A percentile compares a stretch with the other conserved stretches of the same genome.
These are phyloP conservation scores for Trichoderma sp. DNA, from an alignment of 2,329 filamentous ascomycete genomes.

Conservation along the genomic window DNA sequence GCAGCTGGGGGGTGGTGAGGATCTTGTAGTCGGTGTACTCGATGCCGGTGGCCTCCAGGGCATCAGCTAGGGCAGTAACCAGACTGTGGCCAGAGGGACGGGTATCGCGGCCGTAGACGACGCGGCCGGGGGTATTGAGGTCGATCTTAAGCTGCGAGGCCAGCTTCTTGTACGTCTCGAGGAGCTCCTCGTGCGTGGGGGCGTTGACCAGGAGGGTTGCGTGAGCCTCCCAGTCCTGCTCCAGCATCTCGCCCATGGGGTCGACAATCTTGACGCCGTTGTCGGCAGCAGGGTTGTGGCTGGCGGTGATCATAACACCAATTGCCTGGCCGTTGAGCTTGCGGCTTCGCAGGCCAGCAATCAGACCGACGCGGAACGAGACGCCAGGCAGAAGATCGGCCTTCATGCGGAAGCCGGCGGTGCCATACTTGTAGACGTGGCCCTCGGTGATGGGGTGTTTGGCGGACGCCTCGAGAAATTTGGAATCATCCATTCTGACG, in stretches of 20 bases:
- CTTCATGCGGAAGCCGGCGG: constrained; percentile 66
- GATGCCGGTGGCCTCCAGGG: constrained; percentile 70
- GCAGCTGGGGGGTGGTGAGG: constrained; percentile 94
- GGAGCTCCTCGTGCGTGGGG: constrained; percentile 68
- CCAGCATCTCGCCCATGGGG: constrained; percentile 96
- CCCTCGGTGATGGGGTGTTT: constrained; percentile 58
- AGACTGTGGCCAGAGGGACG: constrained; percentile 86
- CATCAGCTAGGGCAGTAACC: constrained; percentile 73
- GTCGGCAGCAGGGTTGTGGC: constrained; percentile 84
- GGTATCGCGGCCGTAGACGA: constrained; percentile 89
- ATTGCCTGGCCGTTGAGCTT: constrained; percentile 88
- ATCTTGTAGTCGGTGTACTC: constrained; percentile 83
- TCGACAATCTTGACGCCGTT: constrained; percentile 96
- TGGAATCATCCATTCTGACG: constrained; percentile 46
- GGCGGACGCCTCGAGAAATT: constrained; percentile 58
- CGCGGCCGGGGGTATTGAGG: constrained; percentile 65
- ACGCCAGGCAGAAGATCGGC: constrained; percentile 84
- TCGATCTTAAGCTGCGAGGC: constrained; percentile 75
- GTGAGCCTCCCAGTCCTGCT: constrained; percentile 89
- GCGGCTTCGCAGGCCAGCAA: constrained; percentile 83
- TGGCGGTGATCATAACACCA: constrained; percentile 94
- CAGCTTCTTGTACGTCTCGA: constrained; percentile 71
- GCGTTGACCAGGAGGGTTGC: constrained; percentile 89
- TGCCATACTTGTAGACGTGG: constrained; percentile 61
- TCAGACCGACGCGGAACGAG: constrained; percentile 85